phyloP scores from a whole-genome alignment of 164 flowering plant genomes.

The Sedum album region DNA sequence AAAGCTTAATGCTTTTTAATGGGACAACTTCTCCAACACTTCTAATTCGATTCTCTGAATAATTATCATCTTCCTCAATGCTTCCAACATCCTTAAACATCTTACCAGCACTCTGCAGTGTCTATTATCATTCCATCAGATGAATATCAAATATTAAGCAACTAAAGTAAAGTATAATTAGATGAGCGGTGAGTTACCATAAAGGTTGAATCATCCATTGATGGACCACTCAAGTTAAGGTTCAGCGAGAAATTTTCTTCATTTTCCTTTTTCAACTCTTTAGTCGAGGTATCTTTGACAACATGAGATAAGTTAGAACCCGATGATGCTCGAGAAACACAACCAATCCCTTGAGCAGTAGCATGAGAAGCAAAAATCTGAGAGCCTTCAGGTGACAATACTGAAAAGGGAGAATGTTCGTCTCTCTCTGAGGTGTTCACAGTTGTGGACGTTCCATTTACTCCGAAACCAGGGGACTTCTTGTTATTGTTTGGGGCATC shows the following conservation, averaged over 20 bases:
- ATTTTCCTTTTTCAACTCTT: neutral
- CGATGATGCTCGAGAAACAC: constrained; percentile 47
- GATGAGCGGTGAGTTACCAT: neutral
- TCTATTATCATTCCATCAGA: neutral
- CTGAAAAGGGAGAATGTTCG: constrained; percentile 55
- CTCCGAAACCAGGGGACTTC: constrained; percentile 10
- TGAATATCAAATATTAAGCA: neutral
- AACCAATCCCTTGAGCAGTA: constrained; percentile 27
- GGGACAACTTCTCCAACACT: constrained; percentile 8
- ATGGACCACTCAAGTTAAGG: neutral
- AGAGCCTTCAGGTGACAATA: constrained; percentile 43
- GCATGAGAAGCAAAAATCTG: constrained; percentile 26
- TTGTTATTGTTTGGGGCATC: constrained; percentile 11
- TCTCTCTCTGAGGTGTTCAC: constrained; percentile 16
- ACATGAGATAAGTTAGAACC: constrained; percentile 7
- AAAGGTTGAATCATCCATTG: neutral
- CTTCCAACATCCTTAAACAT: neutral
- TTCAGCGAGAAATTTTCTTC: constrained; percentile 7
- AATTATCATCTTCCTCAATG: constrained; percentile 11
- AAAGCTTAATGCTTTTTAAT: constrained; percentile 28
- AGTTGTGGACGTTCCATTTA: constrained; percentile 20
- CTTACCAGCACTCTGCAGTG: neutral
- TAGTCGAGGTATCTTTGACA: neutral
- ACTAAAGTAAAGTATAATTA: neutral
- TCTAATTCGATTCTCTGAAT: neutral